These are phyloP conservation scores for Cymbidium sinense DNA, from an alignment of 106 monocot species.

Conservation along the genomic window DNA sequence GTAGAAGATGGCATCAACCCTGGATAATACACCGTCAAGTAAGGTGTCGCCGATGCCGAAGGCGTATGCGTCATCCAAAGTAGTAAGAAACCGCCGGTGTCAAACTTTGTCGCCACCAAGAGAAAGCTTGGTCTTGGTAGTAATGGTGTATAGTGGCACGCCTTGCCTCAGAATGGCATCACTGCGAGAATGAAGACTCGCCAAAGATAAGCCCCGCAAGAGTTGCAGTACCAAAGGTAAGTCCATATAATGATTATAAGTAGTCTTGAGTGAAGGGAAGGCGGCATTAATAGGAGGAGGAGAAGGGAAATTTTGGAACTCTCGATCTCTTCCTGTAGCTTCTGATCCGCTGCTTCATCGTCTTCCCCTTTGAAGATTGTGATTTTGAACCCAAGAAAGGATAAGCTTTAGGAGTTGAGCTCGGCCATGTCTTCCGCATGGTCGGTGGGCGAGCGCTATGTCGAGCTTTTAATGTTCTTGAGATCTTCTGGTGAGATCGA, in stretches of 20 bases:
- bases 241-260: too few relatives aligned
- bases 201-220: not conserved
- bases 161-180: not conserved
- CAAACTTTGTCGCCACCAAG: too few relatives aligned
- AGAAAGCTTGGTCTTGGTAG: too few relatives aligned
- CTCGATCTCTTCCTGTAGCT: not conserved
- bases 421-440: constrained; percentile 49
- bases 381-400: constrained; percentile 81
- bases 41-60: not conserved
- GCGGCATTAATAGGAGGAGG: too few relatives aligned
- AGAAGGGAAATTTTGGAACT: not conserved
- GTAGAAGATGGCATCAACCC: constrained; percentile 39
- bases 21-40: not conserved
- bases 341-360: not conserved
- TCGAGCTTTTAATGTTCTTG: constrained; percentile 63
- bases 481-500: constrained; percentile 75
- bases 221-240: not conserved
- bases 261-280: too few relatives aligned
- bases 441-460: constrained; percentile 58
- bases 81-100: too few relatives aligned
- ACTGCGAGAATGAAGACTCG: not conserved
- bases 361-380: constrained; percentile 63
- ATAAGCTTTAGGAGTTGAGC: constrained; percentile 83
- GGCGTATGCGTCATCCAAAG: not conserved
- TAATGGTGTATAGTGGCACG: too few relatives aligned